These are phyloP conservation scores for Pichia sp. DNA, from an alignment of 1,139 yeast genomes.

Conservation along the genomic window DNA sequence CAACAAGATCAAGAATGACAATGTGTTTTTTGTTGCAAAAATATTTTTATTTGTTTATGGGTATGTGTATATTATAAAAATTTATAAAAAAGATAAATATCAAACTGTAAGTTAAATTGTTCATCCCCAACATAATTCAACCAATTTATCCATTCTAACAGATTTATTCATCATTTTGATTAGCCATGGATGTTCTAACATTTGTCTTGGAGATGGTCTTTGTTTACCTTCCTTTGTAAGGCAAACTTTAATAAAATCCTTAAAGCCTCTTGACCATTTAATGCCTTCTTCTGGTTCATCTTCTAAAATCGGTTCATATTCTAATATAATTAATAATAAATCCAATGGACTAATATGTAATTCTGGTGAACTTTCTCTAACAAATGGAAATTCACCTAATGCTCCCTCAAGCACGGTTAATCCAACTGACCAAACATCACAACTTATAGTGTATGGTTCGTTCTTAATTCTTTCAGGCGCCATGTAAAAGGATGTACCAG, in stretches of 20 bases:
- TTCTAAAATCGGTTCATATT: constrained; percentile 68
- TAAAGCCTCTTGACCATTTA: constrained; percentile 75
- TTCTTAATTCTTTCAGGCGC: constrained; percentile 97
- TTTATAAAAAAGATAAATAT: not conserved
- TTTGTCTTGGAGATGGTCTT: constrained; percentile 88
- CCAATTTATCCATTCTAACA: constrained; percentile 85
- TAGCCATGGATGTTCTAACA: constrained; percentile 91
- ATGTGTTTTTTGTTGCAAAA: not conserved
- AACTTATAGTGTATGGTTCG: constrained; percentile 86
- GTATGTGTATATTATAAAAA: not conserved
- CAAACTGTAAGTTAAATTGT: not conserved
- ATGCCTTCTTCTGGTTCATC: constrained; percentile 77
- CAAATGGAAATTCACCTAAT: constrained; percentile 72
- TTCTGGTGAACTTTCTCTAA: constrained; percentile 30
- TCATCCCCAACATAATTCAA: constrained; percentile 66
- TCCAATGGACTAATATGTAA: constrained; percentile 68
- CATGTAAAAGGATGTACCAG: constrained; percentile 97
- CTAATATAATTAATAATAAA: constrained; percentile 69
- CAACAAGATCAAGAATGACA: not conserved
- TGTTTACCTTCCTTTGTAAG: constrained; percentile 71
- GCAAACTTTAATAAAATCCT: constrained; percentile 76
- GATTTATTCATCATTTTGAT: constrained; percentile 60
- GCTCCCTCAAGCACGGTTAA: constrained; percentile 89
- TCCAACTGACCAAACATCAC: constrained; percentile 96
- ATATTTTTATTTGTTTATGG: not conserved